Percentiles rank a stretch among this genome's conserved stretches.
phyloP scores from a whole-genome alignment of 1,284 basidiomycete species.

The Sparassis latifolia region DNA sequence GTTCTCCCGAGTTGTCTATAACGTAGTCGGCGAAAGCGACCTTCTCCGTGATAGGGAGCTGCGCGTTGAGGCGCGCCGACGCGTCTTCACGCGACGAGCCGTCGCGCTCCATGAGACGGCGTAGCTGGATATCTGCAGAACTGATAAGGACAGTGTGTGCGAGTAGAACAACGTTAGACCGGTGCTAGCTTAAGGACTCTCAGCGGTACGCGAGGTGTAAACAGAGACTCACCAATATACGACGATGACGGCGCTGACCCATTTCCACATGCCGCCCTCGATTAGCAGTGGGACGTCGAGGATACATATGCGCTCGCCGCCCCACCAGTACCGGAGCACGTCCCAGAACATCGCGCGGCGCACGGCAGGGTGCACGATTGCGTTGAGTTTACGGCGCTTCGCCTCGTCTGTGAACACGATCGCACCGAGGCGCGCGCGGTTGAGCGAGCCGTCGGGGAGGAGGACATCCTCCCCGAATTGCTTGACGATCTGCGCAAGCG shows the following conservation, averaged over 20 bases:
- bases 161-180: neutral
- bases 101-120: slow-evolving; percentile 72
- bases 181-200: no score
- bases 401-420: slow-evolving; percentile 79
- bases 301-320: slow-evolving; percentile 74
- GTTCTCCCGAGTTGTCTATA: slow-evolving; percentile 83
- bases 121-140: slow-evolving; percentile 71
- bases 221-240: slow-evolving; percentile 73
- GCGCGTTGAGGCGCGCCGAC: slow-evolving; percentile 68
- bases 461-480: slow-evolving; percentile 74
- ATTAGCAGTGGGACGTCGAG: slow-evolving; percentile 93
- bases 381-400: slow-evolving; percentile 73
- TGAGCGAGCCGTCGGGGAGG: slow-evolving; percentile 63
- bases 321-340: slow-evolving; percentile 70
- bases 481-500: slow-evolving; percentile 59
- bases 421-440: slow-evolving; percentile 80
- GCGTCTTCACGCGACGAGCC: slow-evolving; percentile 58
- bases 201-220: neutral
- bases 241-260: slow-evolving; percentile 79
- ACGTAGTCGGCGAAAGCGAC: slow-evolving; percentile 80
- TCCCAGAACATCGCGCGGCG: slow-evolving; percentile 67
- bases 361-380: slow-evolving; percentile 89
- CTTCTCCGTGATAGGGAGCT: slow-evolving; percentile 78
- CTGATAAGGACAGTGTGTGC: slow-evolving; percentile 28
- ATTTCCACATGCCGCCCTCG: slow-evolving; percentile 84